A percentile compares a stretch with the other conserved stretches of the same genome.
These are phyloP conservation scores for Aspergillus unguis DNA, from an alignment of 2,329 filamentous ascomycete species.

Conservation along the genomic window DNA sequence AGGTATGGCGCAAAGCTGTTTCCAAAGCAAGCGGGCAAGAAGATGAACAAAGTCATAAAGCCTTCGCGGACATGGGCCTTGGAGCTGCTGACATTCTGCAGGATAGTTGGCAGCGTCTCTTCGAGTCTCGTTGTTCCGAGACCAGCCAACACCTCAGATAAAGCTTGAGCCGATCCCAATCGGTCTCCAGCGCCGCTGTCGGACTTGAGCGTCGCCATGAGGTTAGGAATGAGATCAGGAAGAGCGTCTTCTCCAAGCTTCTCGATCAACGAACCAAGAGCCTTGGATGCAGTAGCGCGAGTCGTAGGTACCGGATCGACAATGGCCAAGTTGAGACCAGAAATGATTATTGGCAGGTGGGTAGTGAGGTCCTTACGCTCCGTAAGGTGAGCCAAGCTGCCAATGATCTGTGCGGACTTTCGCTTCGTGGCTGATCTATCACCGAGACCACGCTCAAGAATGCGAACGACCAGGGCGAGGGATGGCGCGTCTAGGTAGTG, in stretches of 20 bases:
- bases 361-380: conserved; percentile 90
- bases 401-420: conserved; percentile 96
- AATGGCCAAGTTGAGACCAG: conserved; percentile 80
- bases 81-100: conserved; percentile 90
- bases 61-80: conserved; percentile 91
- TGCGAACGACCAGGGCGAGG: conserved; percentile 88
- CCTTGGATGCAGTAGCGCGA: conserved; percentile 91
- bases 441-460: conserved; percentile 84
- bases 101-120: conserved; percentile 90
- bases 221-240: conserved; percentile 92
- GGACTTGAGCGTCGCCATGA: conserved; percentile 97
- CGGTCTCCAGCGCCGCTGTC: conserved; percentile 95
- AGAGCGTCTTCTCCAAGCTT: conserved; percentile 96
- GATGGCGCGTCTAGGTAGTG: conserved; percentile 98
- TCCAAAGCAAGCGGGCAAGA: conserved; percentile 96
- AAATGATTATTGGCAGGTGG: conserved; percentile 87
- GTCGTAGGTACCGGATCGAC: conserved; percentile 97
- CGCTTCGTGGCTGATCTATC: conserved; percentile 93
- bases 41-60: conserved; percentile 99
- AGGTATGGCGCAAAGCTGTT: conserved; percentile 98
- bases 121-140: conserved; percentile 88
- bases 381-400: conserved; percentile 92
- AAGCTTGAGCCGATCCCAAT: conserved; percentile 90
- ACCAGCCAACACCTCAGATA: conserved; percentile 93
- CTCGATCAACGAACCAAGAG: conserved; percentile 92